These are phyloP conservation scores for Annulohypoxylon truncatum DNA, from an alignment of 2,329 filamentous ascomycete genomes.

Conservation along the genomic window DNA sequence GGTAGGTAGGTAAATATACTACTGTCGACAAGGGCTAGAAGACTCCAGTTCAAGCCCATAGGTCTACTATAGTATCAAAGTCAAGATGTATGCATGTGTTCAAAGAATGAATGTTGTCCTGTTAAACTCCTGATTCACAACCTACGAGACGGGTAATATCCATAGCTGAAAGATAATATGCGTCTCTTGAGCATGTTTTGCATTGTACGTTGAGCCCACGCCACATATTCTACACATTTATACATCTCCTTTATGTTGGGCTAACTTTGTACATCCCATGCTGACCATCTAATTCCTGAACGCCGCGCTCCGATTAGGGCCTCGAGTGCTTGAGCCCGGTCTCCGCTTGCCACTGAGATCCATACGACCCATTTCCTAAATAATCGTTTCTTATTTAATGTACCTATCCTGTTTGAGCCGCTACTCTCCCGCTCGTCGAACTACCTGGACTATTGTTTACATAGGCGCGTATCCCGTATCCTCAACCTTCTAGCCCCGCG, in stretches of 20 bases:
- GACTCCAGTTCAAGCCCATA: too few relatives aligned
- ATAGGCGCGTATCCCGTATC: background rate
- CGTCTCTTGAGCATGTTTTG: slow-evolving; percentile 7
- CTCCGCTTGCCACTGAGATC: slow-evolving; percentile 15
- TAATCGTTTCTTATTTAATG: slow-evolving; percentile 3
- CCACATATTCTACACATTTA: slow-evolving; percentile 39
- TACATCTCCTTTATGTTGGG: slow-evolving; percentile 34
- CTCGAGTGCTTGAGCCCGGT: slow-evolving; percentile 19
- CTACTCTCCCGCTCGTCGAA: background rate
- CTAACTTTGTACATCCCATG: slow-evolving; percentile 39
- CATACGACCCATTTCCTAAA: slow-evolving; percentile 5
- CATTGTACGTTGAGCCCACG: slow-evolving; percentile 18
- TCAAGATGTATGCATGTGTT: too few relatives aligned
- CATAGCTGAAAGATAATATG: background rate
- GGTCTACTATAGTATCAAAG: too few relatives aligned
- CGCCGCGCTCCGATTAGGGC: slow-evolving; percentile 37
- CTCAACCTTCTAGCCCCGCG: slow-evolving; percentile 55
- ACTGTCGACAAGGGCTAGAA: too few relatives aligned
- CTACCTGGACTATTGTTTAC: background rate
- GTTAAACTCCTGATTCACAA: background rate
- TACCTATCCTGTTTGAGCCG: slow-evolving; percentile 13
- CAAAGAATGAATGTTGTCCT: too few relatives aligned
- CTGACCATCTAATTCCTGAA: slow-evolving; percentile 36
- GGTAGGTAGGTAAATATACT: too few relatives aligned
- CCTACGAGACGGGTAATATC: background rate